Base-by-base conservation (phyloP, 2,329 filamentous ascomycete species). In the Hirsutella rhossiliensis region DNA sequence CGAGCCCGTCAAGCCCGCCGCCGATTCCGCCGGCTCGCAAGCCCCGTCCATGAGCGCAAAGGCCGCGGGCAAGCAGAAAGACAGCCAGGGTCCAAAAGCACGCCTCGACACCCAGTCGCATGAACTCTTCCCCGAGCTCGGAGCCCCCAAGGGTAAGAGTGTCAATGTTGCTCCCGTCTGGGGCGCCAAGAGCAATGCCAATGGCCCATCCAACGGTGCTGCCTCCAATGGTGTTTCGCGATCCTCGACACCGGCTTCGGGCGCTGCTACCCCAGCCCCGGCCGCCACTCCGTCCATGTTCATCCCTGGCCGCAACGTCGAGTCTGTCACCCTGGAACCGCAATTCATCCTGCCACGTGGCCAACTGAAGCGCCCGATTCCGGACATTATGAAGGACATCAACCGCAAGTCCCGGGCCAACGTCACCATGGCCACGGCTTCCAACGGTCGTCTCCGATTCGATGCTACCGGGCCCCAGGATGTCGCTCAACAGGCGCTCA, bases 81-180 rank as follows among this genome's bases (percentile, higher is more conserved):
- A 76, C 45, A 62, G 71, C 30, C 61, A 67, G 2, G 60, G 58
- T 38, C 49, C 64, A 29, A 63, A 66, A 38, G 55, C 72, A 34
- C 44, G 56, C 43, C 68, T 96, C 48, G 87, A 97, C 63, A 89
- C 87, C 18, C 76, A 86, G 57, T 94, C 87, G 17, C 85, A 94
- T 59, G 89, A 97, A 64, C 71, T 86, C 47, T 98, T 98, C 73
- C 92, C 92, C n/a, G 82, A 89, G 54, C 77, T 98, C 40, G 90
- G 89, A 49, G 76, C 68, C 19, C 64, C 72, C 45, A 80, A 79
- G 63, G 70, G 79, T 43, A 89, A 88, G 64, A 69, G 79, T 49
- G 72, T 79, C 45, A 75, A 78, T 52, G 73, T 79, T 47, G 73
- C 82, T 40, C 79, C 82, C 39, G 80, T 85, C 53, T 96, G 90